Conservation (phyloP, 2,329 filamentous ascomycete genomes). For the Acrodontium crateriforme region DNA sequence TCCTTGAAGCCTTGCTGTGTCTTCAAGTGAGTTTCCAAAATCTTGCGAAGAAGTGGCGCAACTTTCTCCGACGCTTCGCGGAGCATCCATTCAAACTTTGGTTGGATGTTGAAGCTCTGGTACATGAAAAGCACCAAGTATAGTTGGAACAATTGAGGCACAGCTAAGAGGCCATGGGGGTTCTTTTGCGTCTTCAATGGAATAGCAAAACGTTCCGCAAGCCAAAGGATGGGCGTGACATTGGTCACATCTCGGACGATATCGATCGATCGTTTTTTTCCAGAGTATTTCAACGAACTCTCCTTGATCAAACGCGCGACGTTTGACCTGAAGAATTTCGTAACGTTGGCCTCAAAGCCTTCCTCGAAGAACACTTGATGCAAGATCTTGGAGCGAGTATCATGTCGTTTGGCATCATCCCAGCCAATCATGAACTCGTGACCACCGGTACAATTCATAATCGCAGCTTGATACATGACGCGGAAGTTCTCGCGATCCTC, state of each 20-base stretch:
- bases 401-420: slow-evolving; percentile 29
- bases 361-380: slow-evolving; percentile 35
- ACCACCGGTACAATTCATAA: slow-evolving; percentile 28
- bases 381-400: slow-evolving; percentile 28
- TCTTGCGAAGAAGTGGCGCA: slow-evolving; percentile 24
- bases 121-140: slow-evolving; percentile 36
- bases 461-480: slow-evolving; percentile 33
- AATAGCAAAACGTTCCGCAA: slow-evolving; percentile 50
- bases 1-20: slow-evolving; percentile 32
- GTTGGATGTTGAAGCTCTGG: slow-evolving; percentile 41
- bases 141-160: slow-evolving; percentile 33
- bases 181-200: slow-evolving; percentile 51
- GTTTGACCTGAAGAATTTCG: slow-evolving; percentile 31
- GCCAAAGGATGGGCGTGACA: slow-evolving; percentile 48
- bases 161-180: slow-evolving; percentile 40
- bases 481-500: slow-evolving; percentile 36
- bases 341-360: slow-evolving; percentile 30
- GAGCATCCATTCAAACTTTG: slow-evolving; percentile 35
- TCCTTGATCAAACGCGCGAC: slow-evolving; percentile 32
- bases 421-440: slow-evolving; percentile 37
- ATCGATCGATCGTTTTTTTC: slow-evolving; percentile 33
- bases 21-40: slow-evolving; percentile 33
- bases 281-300: slow-evolving; percentile 34
- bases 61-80: slow-evolving; percentile 31
- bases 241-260: slow-evolving; percentile 56